Evolutionary conservation across 352 stramenopile species (phyloP).

Genomic region (Aphanomyces euteiches): DNA sequence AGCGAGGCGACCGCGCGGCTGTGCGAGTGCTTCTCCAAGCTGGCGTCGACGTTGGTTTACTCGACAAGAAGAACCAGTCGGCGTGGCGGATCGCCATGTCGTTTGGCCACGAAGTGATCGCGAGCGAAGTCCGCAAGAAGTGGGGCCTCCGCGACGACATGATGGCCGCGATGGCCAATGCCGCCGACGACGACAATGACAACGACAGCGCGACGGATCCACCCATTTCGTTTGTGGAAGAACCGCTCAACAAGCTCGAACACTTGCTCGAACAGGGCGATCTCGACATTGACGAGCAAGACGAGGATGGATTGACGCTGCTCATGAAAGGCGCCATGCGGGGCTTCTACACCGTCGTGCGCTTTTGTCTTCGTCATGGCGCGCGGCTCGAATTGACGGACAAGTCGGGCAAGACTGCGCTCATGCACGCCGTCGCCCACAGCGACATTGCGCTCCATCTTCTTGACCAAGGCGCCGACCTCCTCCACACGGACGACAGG

Average conservation of each 20-base stretch:
- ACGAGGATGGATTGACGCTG: slow-evolving; percentile 13
- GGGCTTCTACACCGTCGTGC: slow-evolving; percentile 23
- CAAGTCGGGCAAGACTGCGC: background rate
- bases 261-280: slow-evolving; percentile 18
- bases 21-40: slow-evolving; percentile 46
- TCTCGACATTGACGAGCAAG: slow-evolving; percentile 19
- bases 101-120: slow-evolving; percentile 49
- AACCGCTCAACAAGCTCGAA: slow-evolving; percentile 19
- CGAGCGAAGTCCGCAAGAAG: slow-evolving; percentile 60
- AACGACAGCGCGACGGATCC: background rate
- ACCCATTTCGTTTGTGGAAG: slow-evolving; percentile 5
- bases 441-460: slow-evolving; percentile 26
- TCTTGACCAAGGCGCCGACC: slow-evolving; percentile 3
- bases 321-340: slow-evolving; percentile 25
- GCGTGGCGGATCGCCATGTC: slow-evolving; percentile 60
- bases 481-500: slow-evolving; percentile 22
- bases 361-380: slow-evolving; percentile 25
- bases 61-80: slow-evolving; percentile 45
- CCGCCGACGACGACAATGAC: background rate
- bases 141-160: slow-evolving; percentile 36
- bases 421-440: slow-evolving; percentile 24
- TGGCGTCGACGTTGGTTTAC: slow-evolving; percentile 46
- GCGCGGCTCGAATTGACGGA: slow-evolving; percentile 5
- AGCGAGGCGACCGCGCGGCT: slow-evolving; percentile 41
- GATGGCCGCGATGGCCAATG: background rate